phyloP scores from a whole-genome alignment of 2,329 filamentous ascomycete species.

The Sarocladiaceae sp. region DNA sequence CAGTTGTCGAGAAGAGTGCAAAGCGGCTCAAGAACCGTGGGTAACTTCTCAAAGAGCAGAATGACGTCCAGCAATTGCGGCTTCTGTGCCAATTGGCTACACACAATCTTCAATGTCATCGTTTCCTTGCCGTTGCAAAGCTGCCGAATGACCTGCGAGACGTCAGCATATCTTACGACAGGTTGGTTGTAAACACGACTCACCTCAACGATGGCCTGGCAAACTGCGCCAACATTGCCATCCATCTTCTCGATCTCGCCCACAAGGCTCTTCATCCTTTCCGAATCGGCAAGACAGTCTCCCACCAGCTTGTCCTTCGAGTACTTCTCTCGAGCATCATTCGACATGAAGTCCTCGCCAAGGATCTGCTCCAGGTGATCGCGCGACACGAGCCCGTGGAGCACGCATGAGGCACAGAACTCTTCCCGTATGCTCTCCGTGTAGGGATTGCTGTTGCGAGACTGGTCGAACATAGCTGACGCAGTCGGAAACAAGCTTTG shows the following conservation, averaged over 20 bases:
- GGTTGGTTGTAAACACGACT: constrained; percentile 14
- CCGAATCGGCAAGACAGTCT: constrained; percentile 70
- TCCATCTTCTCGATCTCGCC: constrained; percentile 83
- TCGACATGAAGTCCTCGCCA: constrained; percentile 78
- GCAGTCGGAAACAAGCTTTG: constrained; percentile 66
- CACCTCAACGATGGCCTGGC: constrained; percentile 69
- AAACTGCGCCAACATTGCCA: constrained; percentile 83
- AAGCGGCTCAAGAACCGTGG: constrained; percentile 64
- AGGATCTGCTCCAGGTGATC: constrained; percentile 72
- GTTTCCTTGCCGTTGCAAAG: constrained; percentile 70
- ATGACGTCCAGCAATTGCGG: constrained; percentile 68
- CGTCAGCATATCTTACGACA: not conserved
- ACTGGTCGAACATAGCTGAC: constrained; percentile 53
- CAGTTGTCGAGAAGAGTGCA: constrained; percentile 72
- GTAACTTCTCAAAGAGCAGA: constrained; percentile 65
- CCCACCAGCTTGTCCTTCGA: constrained; percentile 71
- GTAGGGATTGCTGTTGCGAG: constrained; percentile 50
- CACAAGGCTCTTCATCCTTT: constrained; percentile 69
- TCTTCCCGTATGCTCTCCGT: constrained; percentile 58
- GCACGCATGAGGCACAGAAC: constrained; percentile 83
- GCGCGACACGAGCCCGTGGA: constrained; percentile 78
- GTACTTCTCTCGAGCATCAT: constrained; percentile 64
- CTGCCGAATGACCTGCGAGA: constrained; percentile 55
- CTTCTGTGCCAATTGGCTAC: constrained; percentile 65
- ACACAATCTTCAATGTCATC: constrained; percentile 70